Evolutionary conservation across 805 yeast species (phyloP), one percentile per base, ranked within the genome.

Genomic region (Saturnispora hagleri): DNA sequence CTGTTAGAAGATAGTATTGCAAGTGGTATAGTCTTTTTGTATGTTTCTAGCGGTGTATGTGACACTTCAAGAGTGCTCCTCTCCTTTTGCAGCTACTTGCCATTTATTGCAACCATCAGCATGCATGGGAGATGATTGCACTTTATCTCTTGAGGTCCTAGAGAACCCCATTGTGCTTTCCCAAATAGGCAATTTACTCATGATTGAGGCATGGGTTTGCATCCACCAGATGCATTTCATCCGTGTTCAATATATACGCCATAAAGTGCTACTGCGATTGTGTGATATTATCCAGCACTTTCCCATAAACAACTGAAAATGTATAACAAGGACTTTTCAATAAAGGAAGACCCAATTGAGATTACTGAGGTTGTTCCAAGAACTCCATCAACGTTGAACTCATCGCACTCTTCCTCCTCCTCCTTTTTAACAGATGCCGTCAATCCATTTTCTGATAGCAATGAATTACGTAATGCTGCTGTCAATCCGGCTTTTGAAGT

Each of bases 171-270:
- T 47, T 47, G 49, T 3, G 2, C n/a, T 26, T 12, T 15, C 49
- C 49, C 5, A 38, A 47, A 15, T 35, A 47, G 49, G 49, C 17
- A 47, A 47, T 47, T 47, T 8, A 6, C 9, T 15, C 22, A 17
- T 7, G 12, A 17, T 5, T 47, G 42, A 27, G 3, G 41, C 49
- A 47, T 15, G 34, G 34, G 15, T 31, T 13, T 31, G 34, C 13
- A 31, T 12, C 12, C 34, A 31, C 12, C 34, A 31, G 34, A 31
- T 31, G 34, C 3, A 31, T 31, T 31, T 12, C 34, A 31, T 31
- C 34, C 9, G 15, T 31, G 34, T 28, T 5, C 15, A 13, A 31
- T 31, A 31, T 31, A 31, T 31, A 31, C 15, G 15, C 34, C 13
- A 10, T 4, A 31, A 13, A 13, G 34, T 31, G 34, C 34, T 31